These are phyloP conservation scores for Pouteria glomerata DNA, from an alignment of 148 eudicot species.

Conservation along the genomic window DNA sequence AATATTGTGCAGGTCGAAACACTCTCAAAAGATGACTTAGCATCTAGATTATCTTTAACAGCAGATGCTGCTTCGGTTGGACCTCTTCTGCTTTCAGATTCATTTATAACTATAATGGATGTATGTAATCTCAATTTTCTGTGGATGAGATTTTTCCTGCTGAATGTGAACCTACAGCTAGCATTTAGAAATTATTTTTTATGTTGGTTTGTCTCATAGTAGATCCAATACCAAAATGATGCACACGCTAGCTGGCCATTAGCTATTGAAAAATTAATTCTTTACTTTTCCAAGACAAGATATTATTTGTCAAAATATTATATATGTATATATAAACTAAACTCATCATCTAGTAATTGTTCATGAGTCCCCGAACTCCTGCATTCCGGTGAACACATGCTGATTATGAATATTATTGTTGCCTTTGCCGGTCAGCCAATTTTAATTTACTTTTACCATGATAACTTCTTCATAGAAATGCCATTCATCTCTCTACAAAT, in stretches of 20 bases:
- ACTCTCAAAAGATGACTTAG: slow-evolving; percentile 78
- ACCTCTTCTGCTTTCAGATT: slow-evolving; percentile 70
- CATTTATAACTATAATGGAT: slow-evolving; percentile 78
- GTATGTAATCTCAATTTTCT: slow-evolving; percentile 35
- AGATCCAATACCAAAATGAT: background rate
- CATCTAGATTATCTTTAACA: slow-evolving; percentile 74
- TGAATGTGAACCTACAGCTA: background rate
- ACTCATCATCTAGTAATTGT: too few relatives aligned
- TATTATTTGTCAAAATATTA: too few relatives aligned
- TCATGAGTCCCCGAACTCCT: background rate
- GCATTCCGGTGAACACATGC: background rate
- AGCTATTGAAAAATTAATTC: background rate
- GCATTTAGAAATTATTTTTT: background rate
- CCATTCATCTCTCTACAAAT: too few relatives aligned
- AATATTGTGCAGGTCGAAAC: slow-evolving; percentile 67
- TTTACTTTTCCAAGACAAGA: background rate
- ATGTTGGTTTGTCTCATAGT: background rate
- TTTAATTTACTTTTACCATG: background rate
- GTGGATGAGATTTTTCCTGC: background rate
- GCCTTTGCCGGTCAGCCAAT: background rate
- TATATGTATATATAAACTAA: too few relatives aligned
- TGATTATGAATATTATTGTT: background rate
- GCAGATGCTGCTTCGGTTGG: slow-evolving; percentile 70
- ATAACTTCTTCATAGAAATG: background rate
- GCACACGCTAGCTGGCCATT: slow-evolving; percentile 1